phyloP scores from a whole-genome alignment of 805 yeast species.

The Sugiyamaella marilandica region DNA sequence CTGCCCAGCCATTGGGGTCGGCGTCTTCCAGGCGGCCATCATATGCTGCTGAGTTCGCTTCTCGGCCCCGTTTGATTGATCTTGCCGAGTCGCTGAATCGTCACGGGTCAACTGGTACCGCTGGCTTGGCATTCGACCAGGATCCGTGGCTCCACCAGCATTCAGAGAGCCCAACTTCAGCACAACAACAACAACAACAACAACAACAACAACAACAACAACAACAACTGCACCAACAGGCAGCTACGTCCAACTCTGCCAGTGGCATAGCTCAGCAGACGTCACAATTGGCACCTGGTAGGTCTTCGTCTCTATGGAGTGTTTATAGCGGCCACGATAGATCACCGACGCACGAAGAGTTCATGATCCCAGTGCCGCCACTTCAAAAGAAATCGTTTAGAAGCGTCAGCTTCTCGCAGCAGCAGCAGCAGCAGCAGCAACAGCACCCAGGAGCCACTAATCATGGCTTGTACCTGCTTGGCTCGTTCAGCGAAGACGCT shows the following conservation, averaged over 20 bases:
- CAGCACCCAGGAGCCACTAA: neutral
- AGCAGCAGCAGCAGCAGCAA: neutral
- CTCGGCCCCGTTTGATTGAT: slow-evolving; percentile 23
- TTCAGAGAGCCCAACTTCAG: neutral
- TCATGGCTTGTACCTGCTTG: slow-evolving; percentile 3
- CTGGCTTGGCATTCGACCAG: neutral
- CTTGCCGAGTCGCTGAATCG: neutral
- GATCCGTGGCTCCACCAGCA: neutral
- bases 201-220: too few species aligned
- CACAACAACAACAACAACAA: neutral
- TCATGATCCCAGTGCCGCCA: slow-evolving; percentile 7
- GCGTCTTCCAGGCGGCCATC: slow-evolving; percentile 47
- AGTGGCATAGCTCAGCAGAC: too few species aligned
- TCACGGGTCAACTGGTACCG: neutral
- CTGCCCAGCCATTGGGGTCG: slow-evolving; percentile 1
- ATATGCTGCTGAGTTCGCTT: slow-evolving; percentile 58
- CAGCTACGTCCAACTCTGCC: too few species aligned
- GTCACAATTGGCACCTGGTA: too few species aligned
- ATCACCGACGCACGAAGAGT: slow-evolving; percentile 10
- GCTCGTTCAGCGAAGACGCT: slow-evolving; percentile 18
- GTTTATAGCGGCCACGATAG: neutral
- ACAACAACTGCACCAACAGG: too few species aligned
- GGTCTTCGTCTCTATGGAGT: neutral
- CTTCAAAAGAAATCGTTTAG: slow-evolving; percentile 13
- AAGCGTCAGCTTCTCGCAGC: slow-evolving; percentile 15